Conservation (phyloP, 805 yeast genomes). For the Candida verbasci region DNA sequence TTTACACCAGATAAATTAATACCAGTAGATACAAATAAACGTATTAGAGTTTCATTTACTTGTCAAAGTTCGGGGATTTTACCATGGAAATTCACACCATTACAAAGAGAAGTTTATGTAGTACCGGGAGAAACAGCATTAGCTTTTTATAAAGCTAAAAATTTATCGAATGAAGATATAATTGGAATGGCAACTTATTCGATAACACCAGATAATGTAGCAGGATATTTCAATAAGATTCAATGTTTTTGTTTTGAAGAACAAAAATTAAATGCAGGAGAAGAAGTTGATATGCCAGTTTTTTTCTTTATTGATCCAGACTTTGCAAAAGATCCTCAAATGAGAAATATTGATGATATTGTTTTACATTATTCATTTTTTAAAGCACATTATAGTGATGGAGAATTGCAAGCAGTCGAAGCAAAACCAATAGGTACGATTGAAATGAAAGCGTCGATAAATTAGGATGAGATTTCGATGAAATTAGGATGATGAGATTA, state of each 20-base stretch:
- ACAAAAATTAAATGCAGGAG: constrained; percentile 89
- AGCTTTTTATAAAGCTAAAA: constrained; percentile 91
- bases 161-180: constrained; percentile 78
- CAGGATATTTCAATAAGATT: constrained; percentile 93
- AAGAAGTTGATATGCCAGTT: constrained; percentile 98
- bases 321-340: constrained; percentile 85
- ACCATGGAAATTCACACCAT: constrained; percentile 95
- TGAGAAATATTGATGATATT: constrained; percentile 87
- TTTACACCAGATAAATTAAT: constrained; percentile 84
- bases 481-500: too few species aligned
- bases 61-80: constrained; percentile 85
- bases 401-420: constrained; percentile 34
- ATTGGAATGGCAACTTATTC: constrained; percentile 99
- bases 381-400: constrained; percentile 48
- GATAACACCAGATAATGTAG: constrained; percentile 93
- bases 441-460: constrained; percentile 11
- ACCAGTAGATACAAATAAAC: constrained; percentile 80
- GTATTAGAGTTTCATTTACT: constrained; percentile 82
- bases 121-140: constrained; percentile 97
- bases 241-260: constrained; percentile 99
- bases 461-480: too few species aligned
- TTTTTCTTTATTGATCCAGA: constrained; percentile 97
- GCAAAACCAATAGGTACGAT: constrained; percentile 17
- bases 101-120: constrained; percentile 87
- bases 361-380: constrained; percentile 92